Base-by-base conservation (phyloP, 106 monocot genomes). In the Dioscorea alata region DNA sequence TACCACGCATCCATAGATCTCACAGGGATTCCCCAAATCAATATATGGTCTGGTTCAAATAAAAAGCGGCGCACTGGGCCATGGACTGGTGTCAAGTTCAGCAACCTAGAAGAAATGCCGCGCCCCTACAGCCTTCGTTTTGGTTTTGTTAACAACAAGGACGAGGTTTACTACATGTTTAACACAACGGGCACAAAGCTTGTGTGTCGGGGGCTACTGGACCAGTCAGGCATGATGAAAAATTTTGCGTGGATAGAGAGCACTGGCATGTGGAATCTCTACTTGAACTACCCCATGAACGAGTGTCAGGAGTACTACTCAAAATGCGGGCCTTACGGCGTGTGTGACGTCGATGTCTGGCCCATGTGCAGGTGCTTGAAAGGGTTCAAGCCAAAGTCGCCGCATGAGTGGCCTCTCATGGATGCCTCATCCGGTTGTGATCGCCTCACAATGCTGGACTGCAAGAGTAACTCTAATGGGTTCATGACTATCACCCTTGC, bases 291-390 rank as follows among this genome's bases (percentile, higher is more conserved):
- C 18, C 81, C 80, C 12, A 68, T 33, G 23, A 74, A 68, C 48
- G 64, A 61, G 22, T 88, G 87, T 48, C 81, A 84, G 62, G 6
- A 4, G 0, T 78, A 32, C 54, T 78, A 32, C 54, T 20, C 60
- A 4, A 42, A 22, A 4, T 89, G 89, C 68, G 89, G 89, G 3
- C 60, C 82, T 2, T 65, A 71, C 54, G 82, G 82, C 4, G 24
- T 78, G 17, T 90, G 89, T 75, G 32, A 83, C 64, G 0, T 49
- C 18, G 68, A 63, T 49, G 19, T 32, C 4, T 33, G 54, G 8
- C 81, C 75, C 25, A 62, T 76, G 2, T 90, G 86, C 68, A 50
- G 61, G 20, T 90, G 90, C 58, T 53, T 76, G 68, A 64, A 17
- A 4, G 86, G 84, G 12, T 86, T 81, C 67, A 13, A 21, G 18